These are phyloP conservation scores for Choiromyces venosus DNA, from an alignment of 495 filamentous ascomycete species.

Conservation along the genomic window DNA sequence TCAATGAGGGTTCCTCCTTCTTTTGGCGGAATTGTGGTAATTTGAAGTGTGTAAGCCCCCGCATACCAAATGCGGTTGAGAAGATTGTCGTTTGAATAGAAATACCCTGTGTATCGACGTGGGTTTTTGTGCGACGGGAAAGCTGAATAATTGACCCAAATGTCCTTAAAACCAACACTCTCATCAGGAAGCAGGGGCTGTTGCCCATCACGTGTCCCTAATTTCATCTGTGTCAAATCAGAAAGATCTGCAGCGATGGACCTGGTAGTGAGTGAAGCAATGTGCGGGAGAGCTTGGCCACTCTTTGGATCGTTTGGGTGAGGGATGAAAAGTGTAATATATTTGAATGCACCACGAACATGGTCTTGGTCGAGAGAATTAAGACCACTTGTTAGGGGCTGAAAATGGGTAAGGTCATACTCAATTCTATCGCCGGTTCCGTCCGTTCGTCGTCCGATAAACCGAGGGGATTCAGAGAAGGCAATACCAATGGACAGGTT, in stretches of 20 bases:
- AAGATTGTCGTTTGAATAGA: slow-evolving; percentile 48
- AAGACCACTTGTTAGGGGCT: slow-evolving; percentile 37
- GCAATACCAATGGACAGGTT: slow-evolving; percentile 41
- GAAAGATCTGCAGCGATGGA: slow-evolving; percentile 7
- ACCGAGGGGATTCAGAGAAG: slow-evolving; percentile 45
- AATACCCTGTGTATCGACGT: slow-evolving; percentile 50
- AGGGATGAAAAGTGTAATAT: slow-evolving; percentile 43
- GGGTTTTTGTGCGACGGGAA: slow-evolving; percentile 44
- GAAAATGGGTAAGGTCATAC: slow-evolving; percentile 41
- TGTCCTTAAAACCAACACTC: slow-evolving; percentile 9
- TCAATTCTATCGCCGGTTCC: slow-evolving; percentile 42
- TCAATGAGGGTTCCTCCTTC: slow-evolving; percentile 50
- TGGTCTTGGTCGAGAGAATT: slow-evolving; percentile 43
- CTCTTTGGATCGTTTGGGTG: slow-evolving; percentile 16
- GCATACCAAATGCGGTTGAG: slow-evolving; percentile 59
- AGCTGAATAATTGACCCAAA: slow-evolving; percentile 45
- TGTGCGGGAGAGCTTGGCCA: slow-evolving; percentile 30
- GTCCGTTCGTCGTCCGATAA: slow-evolving; percentile 41
- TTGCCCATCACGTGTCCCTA: not conserved
- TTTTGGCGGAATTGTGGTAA: slow-evolving; percentile 52
- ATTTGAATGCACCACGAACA: slow-evolving; percentile 45
- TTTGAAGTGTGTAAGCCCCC: slow-evolving; percentile 58
- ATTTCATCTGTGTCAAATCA: not conserved
- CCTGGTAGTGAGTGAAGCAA: not conserved
- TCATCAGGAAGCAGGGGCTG: slow-evolving; percentile 33